Percentiles rank a stretch among this genome's conserved stretches.
phyloP scores from a whole-genome alignment of 169 alveolate species.

The Toxoplasma gondii region DNA sequence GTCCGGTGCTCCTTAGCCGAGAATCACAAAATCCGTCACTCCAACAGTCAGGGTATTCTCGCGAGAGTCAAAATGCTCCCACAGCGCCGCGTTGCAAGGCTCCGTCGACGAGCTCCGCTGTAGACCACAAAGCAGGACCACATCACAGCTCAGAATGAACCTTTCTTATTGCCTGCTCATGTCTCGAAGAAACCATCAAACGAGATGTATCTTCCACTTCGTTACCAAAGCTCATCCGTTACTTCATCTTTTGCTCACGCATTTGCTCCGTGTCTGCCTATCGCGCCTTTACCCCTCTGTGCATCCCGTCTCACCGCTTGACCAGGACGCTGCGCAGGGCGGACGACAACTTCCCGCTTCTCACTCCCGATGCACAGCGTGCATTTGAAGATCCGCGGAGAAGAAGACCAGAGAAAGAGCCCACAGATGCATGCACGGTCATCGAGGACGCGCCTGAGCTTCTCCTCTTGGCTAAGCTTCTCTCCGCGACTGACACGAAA shows the following conservation, averaged over 20 bases:
- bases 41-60: constrained; percentile 21
- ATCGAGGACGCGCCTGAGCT: background rate
- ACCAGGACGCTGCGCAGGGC: background rate
- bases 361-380: constrained; percentile 34
- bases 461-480: background rate
- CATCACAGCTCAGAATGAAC: background rate
- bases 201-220: too few relatives aligned
- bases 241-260: too few relatives aligned
- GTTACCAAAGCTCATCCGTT: too few relatives aligned
- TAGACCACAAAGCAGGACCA: background rate
- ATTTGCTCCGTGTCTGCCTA: too few relatives aligned
- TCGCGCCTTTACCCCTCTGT: background rate
- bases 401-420: constrained; percentile 5
- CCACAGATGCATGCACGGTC: constrained; percentile 46
- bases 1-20: background rate
- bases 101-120: constrained; percentile 20
- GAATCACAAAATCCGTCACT: background rate
- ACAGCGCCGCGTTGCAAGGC: constrained; percentile 51
- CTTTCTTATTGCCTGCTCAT: too few relatives aligned
- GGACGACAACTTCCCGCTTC: background rate
- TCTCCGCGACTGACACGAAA: background rate
- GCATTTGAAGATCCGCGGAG: constrained; percentile 1
- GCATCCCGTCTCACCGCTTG: background rate
- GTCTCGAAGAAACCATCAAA: too few relatives aligned
- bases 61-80: background rate